Evolutionary conservation across 2,329 filamentous ascomycete species (phyloP).

Genomic region (Blumeriella jaapii): DNA sequence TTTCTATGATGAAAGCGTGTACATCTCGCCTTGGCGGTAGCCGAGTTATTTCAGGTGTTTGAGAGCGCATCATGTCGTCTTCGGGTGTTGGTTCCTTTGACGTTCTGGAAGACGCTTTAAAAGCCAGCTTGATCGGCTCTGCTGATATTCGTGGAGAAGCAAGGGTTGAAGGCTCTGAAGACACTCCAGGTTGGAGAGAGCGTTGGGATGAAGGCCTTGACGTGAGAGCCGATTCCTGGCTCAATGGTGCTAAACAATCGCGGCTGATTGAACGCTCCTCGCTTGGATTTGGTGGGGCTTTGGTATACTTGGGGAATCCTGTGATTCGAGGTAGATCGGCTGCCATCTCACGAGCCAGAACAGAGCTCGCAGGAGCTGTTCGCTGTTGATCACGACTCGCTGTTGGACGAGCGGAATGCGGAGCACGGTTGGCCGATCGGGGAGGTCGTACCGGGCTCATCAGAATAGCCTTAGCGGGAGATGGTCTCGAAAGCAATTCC

Average conservation of each 20-base stretch:
- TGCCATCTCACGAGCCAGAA: neutral
- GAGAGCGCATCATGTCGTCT: neutral
- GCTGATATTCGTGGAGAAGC: neutral
- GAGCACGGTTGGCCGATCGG: slow-evolving; percentile 1
- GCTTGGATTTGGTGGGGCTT: neutral
- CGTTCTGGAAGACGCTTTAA: neutral
- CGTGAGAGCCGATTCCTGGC: neutral
- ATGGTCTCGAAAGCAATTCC: slow-evolving; percentile 16
- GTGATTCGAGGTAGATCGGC: too few relatives aligned
- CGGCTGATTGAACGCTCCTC: neutral
- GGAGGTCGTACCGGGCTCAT: neutral
- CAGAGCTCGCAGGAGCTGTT: neutral
- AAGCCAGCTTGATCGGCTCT: neutral
- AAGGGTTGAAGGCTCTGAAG: neutral
- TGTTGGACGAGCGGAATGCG: neutral
- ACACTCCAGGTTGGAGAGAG: neutral
- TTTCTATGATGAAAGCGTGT: neutral
- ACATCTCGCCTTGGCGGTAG: slow-evolving; percentile 5
- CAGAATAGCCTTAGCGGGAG: slow-evolving; percentile 16
- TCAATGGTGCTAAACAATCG: slow-evolving; percentile 6
- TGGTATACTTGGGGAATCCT: too few relatives aligned
- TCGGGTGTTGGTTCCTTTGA: neutral
- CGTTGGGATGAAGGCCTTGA: neutral
- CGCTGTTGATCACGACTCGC: neutral
- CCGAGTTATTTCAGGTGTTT: neutral